Conservation (phyloP, 331 rosid genomes). For the Prunus yedoensis region DNA sequence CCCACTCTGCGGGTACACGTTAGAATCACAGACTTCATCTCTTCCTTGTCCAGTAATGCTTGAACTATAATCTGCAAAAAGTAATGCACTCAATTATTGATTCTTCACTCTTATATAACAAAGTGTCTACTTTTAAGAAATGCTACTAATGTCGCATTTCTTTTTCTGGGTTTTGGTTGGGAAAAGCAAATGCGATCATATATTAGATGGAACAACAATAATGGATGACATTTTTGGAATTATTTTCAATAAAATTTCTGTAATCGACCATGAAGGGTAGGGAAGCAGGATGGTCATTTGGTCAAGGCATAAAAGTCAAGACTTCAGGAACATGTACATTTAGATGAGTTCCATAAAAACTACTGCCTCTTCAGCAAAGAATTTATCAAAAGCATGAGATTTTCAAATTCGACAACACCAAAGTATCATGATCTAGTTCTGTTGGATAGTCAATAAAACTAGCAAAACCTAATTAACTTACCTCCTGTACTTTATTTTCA, state of each 20-base stretch:
- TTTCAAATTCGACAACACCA: not conserved
- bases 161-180: not conserved
- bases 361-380: not conserved
- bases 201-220: not conserved
- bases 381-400: not conserved
- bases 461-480: conserved; percentile 24
- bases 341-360: not conserved
- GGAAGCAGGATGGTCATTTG: not conserved
- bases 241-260: not conserved
- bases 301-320: too few species aligned
- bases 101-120: not conserved
- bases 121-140: not conserved
- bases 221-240: not conserved
- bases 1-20: conserved; percentile 74
- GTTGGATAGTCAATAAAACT: not conserved
- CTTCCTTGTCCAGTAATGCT: conserved; percentile 69
- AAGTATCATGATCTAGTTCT: not conserved
- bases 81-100: conserved; percentile 3
- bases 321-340: not conserved
- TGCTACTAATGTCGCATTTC: not conserved
- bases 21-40: conserved; percentile 70
- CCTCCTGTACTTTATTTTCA: conserved; percentile 93
- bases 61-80: conserved; percentile 74
- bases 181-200: not conserved
- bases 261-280: not conserved